Conservation (phyloP, 129 eudicot species). For the Deinandra increscens region DNA sequence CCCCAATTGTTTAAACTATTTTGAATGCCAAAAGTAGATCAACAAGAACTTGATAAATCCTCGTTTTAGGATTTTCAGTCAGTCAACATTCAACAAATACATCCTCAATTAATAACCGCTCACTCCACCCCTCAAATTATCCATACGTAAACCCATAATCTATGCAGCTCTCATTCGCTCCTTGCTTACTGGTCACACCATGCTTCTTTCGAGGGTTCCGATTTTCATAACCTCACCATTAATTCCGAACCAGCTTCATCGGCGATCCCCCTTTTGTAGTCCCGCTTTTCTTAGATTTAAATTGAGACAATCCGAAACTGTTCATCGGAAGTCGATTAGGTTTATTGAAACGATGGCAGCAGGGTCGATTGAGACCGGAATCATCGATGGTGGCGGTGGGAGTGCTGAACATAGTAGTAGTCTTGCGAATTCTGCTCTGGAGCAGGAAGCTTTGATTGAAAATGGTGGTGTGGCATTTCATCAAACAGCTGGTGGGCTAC, state of each 20-base stretch:
- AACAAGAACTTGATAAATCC: background rate
- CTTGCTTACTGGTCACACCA: background rate
- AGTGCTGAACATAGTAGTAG: constrained; percentile 12
- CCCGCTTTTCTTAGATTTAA: constrained; percentile 8
- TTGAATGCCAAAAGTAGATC: background rate
- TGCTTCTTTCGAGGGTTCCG: constrained; percentile 15
- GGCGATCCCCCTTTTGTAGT: background rate
- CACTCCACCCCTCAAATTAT: background rate
- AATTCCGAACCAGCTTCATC: constrained; percentile 10
- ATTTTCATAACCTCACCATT: constrained; percentile 9
- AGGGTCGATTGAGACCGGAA: constrained; percentile 24
- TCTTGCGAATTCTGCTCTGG: constrained; percentile 32
- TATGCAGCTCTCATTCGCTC: background rate
- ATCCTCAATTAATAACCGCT: constrained; percentile 15
- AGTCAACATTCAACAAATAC: constrained; percentile 6
- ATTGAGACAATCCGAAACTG: constrained; percentile 8
- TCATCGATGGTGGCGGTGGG: constrained; percentile 11
- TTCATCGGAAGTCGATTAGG: background rate
- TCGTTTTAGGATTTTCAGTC: background rate
- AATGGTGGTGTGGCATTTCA: constrained; percentile 21
- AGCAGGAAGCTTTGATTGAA: constrained; percentile 45
- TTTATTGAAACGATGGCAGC: constrained; percentile 7
- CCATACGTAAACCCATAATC: constrained; percentile 6
- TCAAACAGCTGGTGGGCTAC: constrained; percentile 38
- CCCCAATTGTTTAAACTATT: background rate